Evolutionary conservation across 441 rosid genomes (phyloP), one percentile per base, ranked within the genome.

Genomic region (Rhodomyrtus psidioides): DNA sequence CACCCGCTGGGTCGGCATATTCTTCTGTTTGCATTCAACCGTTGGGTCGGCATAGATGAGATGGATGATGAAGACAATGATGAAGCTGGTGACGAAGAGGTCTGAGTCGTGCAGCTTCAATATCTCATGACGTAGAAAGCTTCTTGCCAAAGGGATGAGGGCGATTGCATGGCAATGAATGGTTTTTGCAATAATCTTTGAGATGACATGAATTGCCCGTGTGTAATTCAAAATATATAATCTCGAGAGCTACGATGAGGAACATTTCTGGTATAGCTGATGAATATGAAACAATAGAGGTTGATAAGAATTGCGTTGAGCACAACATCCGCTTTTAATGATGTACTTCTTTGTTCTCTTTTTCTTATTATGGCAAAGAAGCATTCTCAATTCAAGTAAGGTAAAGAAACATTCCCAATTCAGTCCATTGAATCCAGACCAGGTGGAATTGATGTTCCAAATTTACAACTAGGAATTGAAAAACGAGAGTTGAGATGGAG

Each of bases 11-110:
- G n/a, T n/a, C n/a, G n/a, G n/a, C n/a, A n/a, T n/a, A n/a, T n/a
- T n/a, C n/a, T 95, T 88, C 88, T 97, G 55, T 97, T 97, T 85
- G 99, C 98, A 83, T 95, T 96, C 90, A 96, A 97, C 0, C 88
- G 90, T 5, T 96, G 99, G 98, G 97, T 94, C 6, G 98, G 98
- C 82, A 92, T 96, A 16, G 95, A 91, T 21, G 96, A 94, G 17
- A 86, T 59, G 23, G 98, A 94, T 19, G 97, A 95, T 0, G 94
- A 95, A 6, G 98, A 94, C 12, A 94, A 95, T 0, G 94, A 95
- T 6, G 96, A 93, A 16, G 93, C 92, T 7, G 90, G 82, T 13
- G n/a, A n/a, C n/a, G 84, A 85, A n/a, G 86, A 58, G 85, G 83
- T 59, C 54, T 90, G 89, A 88, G 59, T 30, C 3, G 46, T 46